phyloP scores from a whole-genome alignment of 163 green algal genomes.

The Chloroidium sp. region DNA sequence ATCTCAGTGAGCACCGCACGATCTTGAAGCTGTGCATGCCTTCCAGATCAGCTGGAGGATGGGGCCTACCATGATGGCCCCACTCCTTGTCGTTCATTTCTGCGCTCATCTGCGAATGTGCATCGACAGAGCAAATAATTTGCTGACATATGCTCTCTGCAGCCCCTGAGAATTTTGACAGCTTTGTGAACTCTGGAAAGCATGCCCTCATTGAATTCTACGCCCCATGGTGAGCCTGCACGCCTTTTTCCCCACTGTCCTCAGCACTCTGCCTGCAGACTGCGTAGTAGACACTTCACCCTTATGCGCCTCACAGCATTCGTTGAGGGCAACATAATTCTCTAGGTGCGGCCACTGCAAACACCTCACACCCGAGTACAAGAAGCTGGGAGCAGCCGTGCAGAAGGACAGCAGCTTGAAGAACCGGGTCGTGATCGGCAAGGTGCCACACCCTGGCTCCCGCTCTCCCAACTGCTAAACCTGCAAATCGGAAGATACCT shows the following conservation, averaged over 20 bases:
- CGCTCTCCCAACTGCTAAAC: no score
- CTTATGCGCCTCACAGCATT: background rate
- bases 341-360: constrained; percentile 69
- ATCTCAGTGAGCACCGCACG: background rate
- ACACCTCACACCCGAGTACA: constrained; percentile 41
- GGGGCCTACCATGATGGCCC: no score
- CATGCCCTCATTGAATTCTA: constrained; percentile 58
- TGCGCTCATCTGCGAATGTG: background rate
- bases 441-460: constrained; percentile 5
- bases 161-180: constrained; percentile 65
- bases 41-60: no score
- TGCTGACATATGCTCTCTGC: constrained; percentile 6
- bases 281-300: background rate
- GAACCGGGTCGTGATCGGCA: constrained; percentile 25
- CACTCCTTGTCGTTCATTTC: no score
- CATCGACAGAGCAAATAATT: background rate
- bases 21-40: background rate
- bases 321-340: background rate
- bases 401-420: constrained; percentile 31
- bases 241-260: background rate
- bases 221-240: constrained; percentile 41
- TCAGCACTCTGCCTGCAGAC: background rate
- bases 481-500: no score
- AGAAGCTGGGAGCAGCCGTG: constrained; percentile 37
- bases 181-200: constrained; percentile 58